Evolutionary conservation across 2,329 filamentous ascomycete genomes (phyloP).

Genomic region (Fusarium metavorans): DNA sequence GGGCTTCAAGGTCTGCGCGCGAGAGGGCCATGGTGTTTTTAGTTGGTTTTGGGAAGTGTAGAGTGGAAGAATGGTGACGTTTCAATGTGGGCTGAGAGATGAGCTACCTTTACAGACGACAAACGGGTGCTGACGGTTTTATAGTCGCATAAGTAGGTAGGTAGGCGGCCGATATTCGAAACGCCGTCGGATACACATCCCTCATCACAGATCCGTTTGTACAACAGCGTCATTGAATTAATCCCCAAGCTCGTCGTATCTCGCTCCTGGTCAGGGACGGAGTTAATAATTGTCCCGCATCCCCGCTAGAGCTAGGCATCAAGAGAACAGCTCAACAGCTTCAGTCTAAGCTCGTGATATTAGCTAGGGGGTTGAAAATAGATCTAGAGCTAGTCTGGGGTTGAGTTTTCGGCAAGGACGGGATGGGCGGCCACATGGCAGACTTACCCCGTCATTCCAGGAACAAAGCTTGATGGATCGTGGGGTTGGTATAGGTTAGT

Average conservation of each 20-base stretch:
- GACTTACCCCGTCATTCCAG: not conserved
- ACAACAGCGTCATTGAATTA: not conserved
- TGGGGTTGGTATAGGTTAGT: not conserved
- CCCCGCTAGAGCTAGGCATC: not conserved
- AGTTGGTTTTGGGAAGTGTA: not conserved
- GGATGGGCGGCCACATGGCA: constrained; percentile 9
- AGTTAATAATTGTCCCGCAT: constrained; percentile 6
- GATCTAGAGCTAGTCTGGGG: not conserved
- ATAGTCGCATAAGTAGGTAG: not conserved
- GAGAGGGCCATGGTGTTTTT: constrained; percentile 37
- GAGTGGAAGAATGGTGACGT: not conserved
- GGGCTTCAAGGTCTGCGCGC: constrained; percentile 47
- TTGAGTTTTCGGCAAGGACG: constrained; percentile 1
- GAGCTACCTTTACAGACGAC: not conserved
- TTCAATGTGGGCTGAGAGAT: not conserved
- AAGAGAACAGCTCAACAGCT: not conserved
- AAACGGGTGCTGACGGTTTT: not conserved
- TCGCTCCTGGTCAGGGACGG: not conserved
- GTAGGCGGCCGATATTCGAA: not conserved
- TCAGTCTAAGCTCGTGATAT: not conserved
- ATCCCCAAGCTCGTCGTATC: not conserved
- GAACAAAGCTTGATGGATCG: not conserved
- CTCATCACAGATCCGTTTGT: not conserved
- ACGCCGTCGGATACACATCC: not conserved
- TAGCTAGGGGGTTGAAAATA: not conserved